Percentiles rank a stretch among this genome's conserved stretches.
phyloP scores from a whole-genome alignment of 148 eudicot species.

The Camellia japonica region DNA sequence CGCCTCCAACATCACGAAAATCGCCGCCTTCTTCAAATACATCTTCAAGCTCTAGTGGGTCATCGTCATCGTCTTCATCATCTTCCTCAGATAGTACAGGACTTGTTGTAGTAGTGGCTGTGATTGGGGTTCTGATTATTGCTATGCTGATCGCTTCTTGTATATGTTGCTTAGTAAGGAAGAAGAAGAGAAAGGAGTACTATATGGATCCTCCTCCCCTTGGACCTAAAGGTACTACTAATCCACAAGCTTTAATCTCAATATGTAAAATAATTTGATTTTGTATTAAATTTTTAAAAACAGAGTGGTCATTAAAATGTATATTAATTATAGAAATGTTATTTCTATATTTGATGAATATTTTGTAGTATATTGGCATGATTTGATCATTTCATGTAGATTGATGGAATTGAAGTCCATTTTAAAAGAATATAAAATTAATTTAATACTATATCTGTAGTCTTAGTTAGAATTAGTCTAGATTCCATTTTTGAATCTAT shows the following conservation, averaged over 20 bases:
- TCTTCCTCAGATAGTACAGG: slow-evolving; percentile 9
- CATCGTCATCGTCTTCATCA: not conserved
- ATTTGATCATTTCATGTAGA: no score
- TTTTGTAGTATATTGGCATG: no score
- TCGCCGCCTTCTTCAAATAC: not conserved
- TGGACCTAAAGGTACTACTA: slow-evolving; percentile 37
- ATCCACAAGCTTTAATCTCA: not conserved
- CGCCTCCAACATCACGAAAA: not conserved
- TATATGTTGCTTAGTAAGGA: slow-evolving; percentile 18
- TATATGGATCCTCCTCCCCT: slow-evolving; percentile 22
- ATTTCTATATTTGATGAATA: no score
- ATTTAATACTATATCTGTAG: no score
- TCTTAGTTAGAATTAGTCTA: no score
- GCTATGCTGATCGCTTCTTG: slow-evolving; percentile 19
- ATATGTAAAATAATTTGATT: no score
- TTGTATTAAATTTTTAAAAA: no score
- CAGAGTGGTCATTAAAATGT: no score
- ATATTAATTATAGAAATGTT: no score
- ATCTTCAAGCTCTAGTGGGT: not conserved
- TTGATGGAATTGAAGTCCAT: no score
- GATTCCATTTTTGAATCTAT: no score
- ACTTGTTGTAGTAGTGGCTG: slow-evolving; percentile 23
- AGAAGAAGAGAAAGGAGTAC: slow-evolving; percentile 34
- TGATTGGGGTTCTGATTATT: slow-evolving; percentile 26
- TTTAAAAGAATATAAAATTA: no score